phyloP scores from a whole-genome alignment of 345 rosid species.

The Psidium friedrichsthalianum region DNA sequence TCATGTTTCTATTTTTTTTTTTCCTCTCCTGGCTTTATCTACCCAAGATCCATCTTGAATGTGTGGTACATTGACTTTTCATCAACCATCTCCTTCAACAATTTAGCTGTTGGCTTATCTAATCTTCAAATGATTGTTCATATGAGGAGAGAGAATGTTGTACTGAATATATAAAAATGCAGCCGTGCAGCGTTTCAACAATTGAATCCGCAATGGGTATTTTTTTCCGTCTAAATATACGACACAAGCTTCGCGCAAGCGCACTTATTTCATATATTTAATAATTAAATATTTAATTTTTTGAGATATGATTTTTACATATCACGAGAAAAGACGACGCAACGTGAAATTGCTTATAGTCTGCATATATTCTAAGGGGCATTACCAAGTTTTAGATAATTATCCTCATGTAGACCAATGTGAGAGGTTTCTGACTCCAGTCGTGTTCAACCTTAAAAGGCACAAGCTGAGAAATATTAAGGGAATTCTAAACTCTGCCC shows the following conservation, averaged over 20 bases:
- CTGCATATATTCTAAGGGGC: background rate
- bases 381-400: background rate
- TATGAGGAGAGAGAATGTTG: background rate
- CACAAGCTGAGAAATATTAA: background rate
- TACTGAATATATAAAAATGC: background rate
- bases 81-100: background rate
- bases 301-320: background rate
- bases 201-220: background rate
- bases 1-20: background rate
- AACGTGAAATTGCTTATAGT: background rate
- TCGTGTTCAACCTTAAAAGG: background rate
- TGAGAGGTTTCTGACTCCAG: background rate
- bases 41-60: background rate
- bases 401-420: background rate
- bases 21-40: constrained; percentile 13
- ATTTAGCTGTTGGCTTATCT: background rate
- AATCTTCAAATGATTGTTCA: background rate
- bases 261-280: background rate
- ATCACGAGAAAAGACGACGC: background rate
- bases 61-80: background rate
- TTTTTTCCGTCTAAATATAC: too few relatives aligned
- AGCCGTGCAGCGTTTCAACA: background rate
- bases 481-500: background rate
- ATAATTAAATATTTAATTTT: background rate
- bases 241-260: too few relatives aligned